Evolutionary conservation across 176 grass and related monocot genomes (phyloP), one percentile per base, ranked within the genome.

Genomic region (Otatea glauca): DNA sequence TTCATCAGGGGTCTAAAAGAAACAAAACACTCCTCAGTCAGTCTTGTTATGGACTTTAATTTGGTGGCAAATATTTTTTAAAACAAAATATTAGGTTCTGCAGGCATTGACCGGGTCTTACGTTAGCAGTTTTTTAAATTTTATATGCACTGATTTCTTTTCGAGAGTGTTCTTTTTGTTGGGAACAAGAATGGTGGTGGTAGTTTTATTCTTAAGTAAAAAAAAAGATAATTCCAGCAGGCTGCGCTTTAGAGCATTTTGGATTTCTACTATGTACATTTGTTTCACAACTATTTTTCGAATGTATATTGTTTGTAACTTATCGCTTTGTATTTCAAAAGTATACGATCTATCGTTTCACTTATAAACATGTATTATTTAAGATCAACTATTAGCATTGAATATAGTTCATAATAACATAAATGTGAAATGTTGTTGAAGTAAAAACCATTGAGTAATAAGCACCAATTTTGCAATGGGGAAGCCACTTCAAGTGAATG

Each of bases 1-100:
- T 65, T 74, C 39, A 51, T 80, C 51, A 34, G 21, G 45, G 74
- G 38, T 62, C 43, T 85, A 4, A 38, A 72, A 84, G 13, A 45
- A 62, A 48, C 0, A 6, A 47, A 59, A 23, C 2, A 58, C 4
- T 35, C 32, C 51, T 25, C 7, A 21, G 4, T 61, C 21, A 60
- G 9, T 49, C 50, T 68, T 75, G n/a, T 17, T 56, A 54, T 66
- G 9, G 43, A 44, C 29, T 54, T 68, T 37, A 80, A 24, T 76
- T 76, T 41, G 3, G 38, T 60, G 25, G 8, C 29, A 76, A 35
- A 56, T 44, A 29, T 55, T 58, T 58, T 58, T 37, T 6, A 39
- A 39, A 6, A 45, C 16, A 47, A 21, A 81, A 27, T 7, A 9
- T 14, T 49, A 49, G 18, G 37, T 59, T 69, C 20, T 68, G 9